Evolutionary conservation across 441 rosid species (phyloP).

Genomic region (Eutrema salsugineum): DNA sequence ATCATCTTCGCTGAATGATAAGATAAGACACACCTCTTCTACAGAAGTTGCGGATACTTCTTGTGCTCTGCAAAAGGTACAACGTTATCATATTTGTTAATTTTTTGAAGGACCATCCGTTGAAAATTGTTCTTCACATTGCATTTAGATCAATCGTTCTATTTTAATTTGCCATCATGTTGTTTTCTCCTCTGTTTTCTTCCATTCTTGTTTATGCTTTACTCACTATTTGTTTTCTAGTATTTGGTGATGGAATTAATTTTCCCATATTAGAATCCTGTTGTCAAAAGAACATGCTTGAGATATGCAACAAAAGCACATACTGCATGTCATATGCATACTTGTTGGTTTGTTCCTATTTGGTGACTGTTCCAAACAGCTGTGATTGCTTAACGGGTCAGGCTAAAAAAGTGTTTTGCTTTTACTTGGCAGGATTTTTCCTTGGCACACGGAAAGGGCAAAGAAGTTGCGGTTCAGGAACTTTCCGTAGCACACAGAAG

Average conservation of each 20-base stretch:
- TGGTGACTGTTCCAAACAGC: neutral
- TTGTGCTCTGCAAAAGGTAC: constrained; percentile 54
- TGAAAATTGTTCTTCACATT: neutral
- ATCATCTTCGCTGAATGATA: constrained; percentile 39
- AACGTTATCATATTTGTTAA: neutral
- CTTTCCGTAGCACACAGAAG: constrained; percentile 33
- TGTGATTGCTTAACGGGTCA: neutral
- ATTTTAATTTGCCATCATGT: neutral
- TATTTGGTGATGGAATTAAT: neutral
- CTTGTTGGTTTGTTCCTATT: neutral
- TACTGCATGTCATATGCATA: neutral
- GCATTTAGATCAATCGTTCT: neutral
- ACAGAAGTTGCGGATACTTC: constrained; percentile 40
- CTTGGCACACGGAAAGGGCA: constrained; percentile 35
- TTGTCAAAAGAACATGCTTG: neutral
- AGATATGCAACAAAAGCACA: neutral
- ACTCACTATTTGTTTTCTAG: neutral
- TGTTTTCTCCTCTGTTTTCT: neutral
- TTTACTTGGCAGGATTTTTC: constrained; percentile 40
- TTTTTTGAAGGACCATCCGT: neutral
- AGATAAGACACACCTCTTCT: constrained; percentile 33
- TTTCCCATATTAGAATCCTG: neutral
- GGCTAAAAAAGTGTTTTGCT: neutral
- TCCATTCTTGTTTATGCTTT: neutral
- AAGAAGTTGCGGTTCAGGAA: constrained; percentile 42